These are phyloP conservation scores for Neurospora intermedia DNA, from an alignment of 495 filamentous ascomycete species.

Conservation along the genomic window DNA sequence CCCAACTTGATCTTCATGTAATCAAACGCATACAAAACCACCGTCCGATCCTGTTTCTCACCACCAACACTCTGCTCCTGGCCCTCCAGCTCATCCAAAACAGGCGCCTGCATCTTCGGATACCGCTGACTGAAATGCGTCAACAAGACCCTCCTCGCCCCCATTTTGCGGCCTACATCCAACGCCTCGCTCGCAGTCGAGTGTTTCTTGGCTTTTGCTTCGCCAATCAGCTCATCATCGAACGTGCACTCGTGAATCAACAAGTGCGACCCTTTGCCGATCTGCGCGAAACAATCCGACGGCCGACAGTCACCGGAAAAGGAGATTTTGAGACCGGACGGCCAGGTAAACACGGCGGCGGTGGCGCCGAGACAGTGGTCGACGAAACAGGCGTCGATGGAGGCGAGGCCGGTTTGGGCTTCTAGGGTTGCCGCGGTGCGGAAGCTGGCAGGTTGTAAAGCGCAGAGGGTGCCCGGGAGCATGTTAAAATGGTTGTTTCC, in stretches of 20 bases:
- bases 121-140: constrained; percentile 98
- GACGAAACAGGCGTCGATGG: constrained; percentile 52
- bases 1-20: constrained; percentile 74
- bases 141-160: constrained; percentile 61
- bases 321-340: constrained; percentile 68
- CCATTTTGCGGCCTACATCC: constrained; percentile 64
- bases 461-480: background rate
- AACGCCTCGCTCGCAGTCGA: constrained; percentile 78
- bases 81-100: constrained; percentile 14
- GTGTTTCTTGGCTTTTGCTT: constrained; percentile 84
- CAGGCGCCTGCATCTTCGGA: constrained; percentile 61
- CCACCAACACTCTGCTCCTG: too few relatives aligned
- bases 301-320: constrained; percentile 93
- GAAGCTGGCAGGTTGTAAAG: constrained; percentile 1
- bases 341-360: constrained; percentile 67
- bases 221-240: constrained; percentile 64
- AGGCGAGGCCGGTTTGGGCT: constrained; percentile 27
- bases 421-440: background rate
- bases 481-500: background rate
- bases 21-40: constrained; percentile 72
- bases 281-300: constrained; percentile 50
- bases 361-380: constrained; percentile 69
- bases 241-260: constrained; percentile 96
- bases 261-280: constrained; percentile 66
- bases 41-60: constrained; percentile 1